Evolutionary conservation across 192 early-diverging fungal species (phyloP), one percentile per base, ranked within the genome.

Genomic region (Funneliformis mosseae): DNA sequence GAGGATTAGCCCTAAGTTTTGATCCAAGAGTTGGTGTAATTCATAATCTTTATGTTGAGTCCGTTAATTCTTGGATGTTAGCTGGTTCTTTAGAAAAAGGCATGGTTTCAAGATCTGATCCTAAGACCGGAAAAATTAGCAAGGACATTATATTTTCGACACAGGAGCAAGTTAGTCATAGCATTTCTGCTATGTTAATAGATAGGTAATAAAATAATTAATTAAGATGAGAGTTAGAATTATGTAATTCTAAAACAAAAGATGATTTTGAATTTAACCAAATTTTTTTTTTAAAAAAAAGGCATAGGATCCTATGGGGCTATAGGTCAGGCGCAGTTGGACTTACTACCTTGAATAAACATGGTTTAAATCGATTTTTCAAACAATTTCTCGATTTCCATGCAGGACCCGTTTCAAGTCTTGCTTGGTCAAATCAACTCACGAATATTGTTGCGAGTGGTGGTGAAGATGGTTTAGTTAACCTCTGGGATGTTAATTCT

Each of bases 51-150:
- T 81, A 83, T 73, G 84, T 88, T 27, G 87, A 91, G 69, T 85
- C 79, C 66, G 82, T 88, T 38, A 83, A 89, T 8, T 86, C 87
- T 5, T 81, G 83, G 60, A 84, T 92, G 87, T 70, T 84, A 23
- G 83, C 82, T 23, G 90, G 87, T 12, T 88, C 88, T 42, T 23
- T 80, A 25, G 84, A 86, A 8, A 77, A 80, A 82, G 90, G 86
- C 33, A 81, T 88, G 43, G 86, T 87, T 9, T 83, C 83, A 12
- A 78, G 86, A 33, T 91, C 88, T 71, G 81, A 91, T 73, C 89
- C 89, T n/a, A 72, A 50, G 4, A 92, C 89, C 10, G 91, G 91
- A 14, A 87, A 86, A 45, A 86, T 90, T 9, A 88, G 89, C 46
- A 84, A 85, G 18, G 86, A 84, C 11, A 61, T 78, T 8, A 81